Conservation (phyloP, 257 asterid genomes). For the Apocynum venetum region DNA sequence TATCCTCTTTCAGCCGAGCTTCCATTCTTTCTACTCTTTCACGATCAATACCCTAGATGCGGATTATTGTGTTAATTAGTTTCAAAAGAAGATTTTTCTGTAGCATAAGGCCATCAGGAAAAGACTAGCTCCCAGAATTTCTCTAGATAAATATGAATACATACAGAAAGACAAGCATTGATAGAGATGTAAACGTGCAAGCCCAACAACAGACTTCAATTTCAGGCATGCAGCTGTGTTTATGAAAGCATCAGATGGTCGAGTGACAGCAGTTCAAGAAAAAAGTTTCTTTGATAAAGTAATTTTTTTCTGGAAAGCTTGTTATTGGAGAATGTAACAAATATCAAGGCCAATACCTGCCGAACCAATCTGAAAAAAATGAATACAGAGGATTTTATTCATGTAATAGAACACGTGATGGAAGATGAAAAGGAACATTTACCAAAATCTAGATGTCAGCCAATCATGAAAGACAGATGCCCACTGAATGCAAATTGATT, state of each 20-base stretch:
- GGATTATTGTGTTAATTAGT: slow-evolving; percentile 28
- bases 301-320: neutral
- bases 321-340: neutral
- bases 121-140: neutral
- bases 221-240: neutral
- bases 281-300: neutral
- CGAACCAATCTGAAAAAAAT: neutral
- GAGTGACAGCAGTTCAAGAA: neutral
- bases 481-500: neutral
- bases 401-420: neutral
- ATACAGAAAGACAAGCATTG: neutral
- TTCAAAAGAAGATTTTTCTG: slow-evolving; percentile 5
- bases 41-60: slow-evolving; percentile 78
- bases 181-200: neutral
- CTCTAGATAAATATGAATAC: neutral
- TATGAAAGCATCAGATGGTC: neutral
- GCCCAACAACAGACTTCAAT: neutral
- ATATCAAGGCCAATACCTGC: neutral
- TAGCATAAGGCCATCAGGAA: slow-evolving; percentile 10
- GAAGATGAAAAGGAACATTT: neutral
- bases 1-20: slow-evolving; percentile 91
- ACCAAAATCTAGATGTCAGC: neutral
- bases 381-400: neutral
- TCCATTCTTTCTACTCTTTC: slow-evolving; percentile 97
- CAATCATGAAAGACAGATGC: neutral